These are phyloP conservation scores for Lotmaria passim DNA, from an alignment of 208 protist genomes.

Conservation along the genomic window DNA sequence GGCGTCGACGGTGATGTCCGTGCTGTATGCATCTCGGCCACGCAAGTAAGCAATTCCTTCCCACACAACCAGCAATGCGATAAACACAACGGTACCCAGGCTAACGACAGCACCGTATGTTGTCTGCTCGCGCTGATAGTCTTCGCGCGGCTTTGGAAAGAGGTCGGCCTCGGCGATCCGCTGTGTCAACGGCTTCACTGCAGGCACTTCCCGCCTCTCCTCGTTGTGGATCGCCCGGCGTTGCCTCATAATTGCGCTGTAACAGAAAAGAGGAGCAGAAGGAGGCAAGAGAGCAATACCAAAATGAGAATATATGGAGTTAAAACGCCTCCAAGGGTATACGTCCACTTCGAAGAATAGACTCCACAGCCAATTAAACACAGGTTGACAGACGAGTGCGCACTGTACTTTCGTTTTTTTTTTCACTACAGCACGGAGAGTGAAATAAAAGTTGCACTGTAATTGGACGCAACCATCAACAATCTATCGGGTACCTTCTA, in stretches of 20 bases:
- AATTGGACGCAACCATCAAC: no score
- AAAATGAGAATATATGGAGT: not conserved
- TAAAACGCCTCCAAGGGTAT: no score
- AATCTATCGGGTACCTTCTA: no score
- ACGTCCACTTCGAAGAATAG: no score
- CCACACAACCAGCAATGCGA: slow-evolving; percentile 57
- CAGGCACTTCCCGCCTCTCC: not conserved
- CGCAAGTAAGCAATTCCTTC: slow-evolving; percentile 52
- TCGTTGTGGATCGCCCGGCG: not conserved
- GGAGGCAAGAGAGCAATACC: not conserved
- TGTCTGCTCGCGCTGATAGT: slow-evolving; percentile 66
- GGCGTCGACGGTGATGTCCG: slow-evolving; percentile 69
- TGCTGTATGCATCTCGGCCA: slow-evolving; percentile 65
- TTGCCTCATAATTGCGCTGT: slow-evolving; percentile 17
- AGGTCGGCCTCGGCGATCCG: slow-evolving; percentile 55
- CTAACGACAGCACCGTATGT: slow-evolving; percentile 53
- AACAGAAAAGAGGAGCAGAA: not conserved
- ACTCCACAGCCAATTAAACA: no score
- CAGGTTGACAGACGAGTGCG: no score
- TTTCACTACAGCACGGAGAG: no score
- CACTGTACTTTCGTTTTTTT: no score
- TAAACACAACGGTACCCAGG: slow-evolving; percentile 42
- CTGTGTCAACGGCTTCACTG: slow-evolving; percentile 19
- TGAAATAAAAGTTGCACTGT: no score
- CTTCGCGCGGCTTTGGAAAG: slow-evolving; percentile 72